phyloP scores from a whole-genome alignment of 2,329 filamentous ascomycete genomes.

The Arthrobotrys sinensis region DNA sequence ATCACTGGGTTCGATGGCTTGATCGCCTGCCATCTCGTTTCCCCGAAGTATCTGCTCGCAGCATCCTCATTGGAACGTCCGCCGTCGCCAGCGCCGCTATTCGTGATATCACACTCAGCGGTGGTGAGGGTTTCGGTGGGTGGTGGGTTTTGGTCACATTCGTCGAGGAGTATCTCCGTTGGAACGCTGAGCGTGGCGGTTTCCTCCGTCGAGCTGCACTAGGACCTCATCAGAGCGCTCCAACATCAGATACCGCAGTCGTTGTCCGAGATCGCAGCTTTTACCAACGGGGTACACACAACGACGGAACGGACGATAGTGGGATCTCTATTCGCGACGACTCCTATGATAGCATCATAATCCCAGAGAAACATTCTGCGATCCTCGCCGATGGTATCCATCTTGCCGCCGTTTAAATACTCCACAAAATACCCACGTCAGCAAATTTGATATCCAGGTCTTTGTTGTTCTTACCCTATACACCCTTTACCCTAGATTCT shows the following conservation, averaged over 20 bases:
- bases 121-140: conserved; percentile 85
- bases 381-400: conserved; percentile 36
- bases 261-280: conserved; percentile 20
- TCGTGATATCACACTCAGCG: conserved; percentile 83
- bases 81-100: conserved; percentile 82
- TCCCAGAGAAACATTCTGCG: conserved; percentile 52
- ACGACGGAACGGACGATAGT: conserved; percentile 53
- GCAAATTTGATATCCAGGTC: background rate
- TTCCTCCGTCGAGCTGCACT: conserved; percentile 76
- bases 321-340: conserved; percentile 59
- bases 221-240: conserved; percentile 28
- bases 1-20: conserved; percentile 83
- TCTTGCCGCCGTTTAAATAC: conserved; percentile 8
- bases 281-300: conserved; percentile 29
- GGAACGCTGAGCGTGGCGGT: conserved; percentile 89
- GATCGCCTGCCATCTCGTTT: conserved; percentile 79
- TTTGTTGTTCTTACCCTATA: conserved; percentile 1
- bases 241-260: background rate
- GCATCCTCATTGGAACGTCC: conserved; percentile 83
- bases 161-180: conserved; percentile 93
- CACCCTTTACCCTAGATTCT: conserved; percentile 14
- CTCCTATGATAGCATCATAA: conserved; percentile 60
- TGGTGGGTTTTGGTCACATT: conserved; percentile 98
- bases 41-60: conserved; percentile 79
- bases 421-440: background rate